Percentiles rank a stretch among this genome's conserved stretches.
Evolutionary conservation across 208 protist genomes (phyloP).

Genomic region (Trypanosomatidae sp.): DNA sequence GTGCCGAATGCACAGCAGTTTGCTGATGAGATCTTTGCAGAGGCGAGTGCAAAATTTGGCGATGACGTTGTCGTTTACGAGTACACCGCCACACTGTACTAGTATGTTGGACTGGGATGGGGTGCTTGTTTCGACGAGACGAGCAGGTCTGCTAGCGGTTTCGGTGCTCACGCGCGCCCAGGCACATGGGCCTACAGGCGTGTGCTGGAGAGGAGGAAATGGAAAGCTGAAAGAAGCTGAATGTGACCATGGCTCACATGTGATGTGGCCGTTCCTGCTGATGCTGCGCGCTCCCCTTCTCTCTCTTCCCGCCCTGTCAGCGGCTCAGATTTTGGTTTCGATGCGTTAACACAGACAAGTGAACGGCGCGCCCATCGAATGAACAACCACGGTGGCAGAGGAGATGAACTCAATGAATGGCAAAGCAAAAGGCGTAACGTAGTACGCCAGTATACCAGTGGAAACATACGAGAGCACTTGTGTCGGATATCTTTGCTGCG

Average conservation of each 20-base stretch:
- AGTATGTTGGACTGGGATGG: background rate
- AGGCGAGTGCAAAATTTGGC: slow-evolving; percentile 27
- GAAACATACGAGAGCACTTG: background rate
- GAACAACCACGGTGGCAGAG: background rate
- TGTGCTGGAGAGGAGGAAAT: background rate
- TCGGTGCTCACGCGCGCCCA: background rate
- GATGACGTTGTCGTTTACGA: slow-evolving; percentile 44
- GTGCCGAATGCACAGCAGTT: slow-evolving; percentile 38
- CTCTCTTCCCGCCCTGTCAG: background rate
- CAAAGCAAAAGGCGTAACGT: background rate
- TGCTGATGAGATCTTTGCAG: slow-evolving; percentile 36
- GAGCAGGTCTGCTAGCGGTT: too few species aligned
- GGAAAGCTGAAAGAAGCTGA: background rate
- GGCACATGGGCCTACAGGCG: background rate
- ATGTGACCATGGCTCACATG: background rate
- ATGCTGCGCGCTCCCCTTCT: background rate
- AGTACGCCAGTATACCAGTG: background rate
- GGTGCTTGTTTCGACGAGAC: background rate
- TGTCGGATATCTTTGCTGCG: background rate
- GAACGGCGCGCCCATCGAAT: background rate
- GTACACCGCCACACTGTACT: slow-evolving; percentile 19
- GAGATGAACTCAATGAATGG: background rate
- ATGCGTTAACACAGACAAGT: background rate
- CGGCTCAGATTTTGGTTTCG: background rate
- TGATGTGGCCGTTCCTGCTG: background rate